Conservation (phyloP, 2,329 filamentous ascomycete genomes). For the Neofusicoccum sp. region DNA sequence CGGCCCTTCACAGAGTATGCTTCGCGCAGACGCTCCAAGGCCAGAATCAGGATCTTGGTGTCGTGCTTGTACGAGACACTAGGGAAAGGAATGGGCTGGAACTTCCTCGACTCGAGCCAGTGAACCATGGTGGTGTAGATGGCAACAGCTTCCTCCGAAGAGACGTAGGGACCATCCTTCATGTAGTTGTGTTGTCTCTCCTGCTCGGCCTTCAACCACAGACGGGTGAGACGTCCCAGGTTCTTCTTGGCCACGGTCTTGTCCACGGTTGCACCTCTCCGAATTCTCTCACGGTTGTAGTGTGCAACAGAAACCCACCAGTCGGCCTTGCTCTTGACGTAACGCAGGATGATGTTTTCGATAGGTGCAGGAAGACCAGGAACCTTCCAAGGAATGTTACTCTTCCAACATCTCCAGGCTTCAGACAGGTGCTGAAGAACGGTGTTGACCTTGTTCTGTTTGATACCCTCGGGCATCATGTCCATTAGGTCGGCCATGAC, state of each 20-base stretch:
- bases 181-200: constrained; percentile 99
- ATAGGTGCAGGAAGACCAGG: constrained; percentile 94
- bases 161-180: constrained; percentile 98
- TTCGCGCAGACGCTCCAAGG: constrained; percentile 88
- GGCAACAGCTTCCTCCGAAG: constrained; percentile 95
- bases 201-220: constrained; percentile 98
- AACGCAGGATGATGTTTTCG: constrained; percentile 97
- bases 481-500: constrained; percentile 99
- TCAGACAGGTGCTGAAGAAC: constrained; percentile 96
- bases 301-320: constrained; percentile 99
- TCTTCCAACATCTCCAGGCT: constrained; percentile 99
- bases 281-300: constrained; percentile 97
- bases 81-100: constrained; percentile 97
- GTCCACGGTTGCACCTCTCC: constrained; percentile 93
- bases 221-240: constrained; percentile 84
- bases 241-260: constrained; percentile 99
- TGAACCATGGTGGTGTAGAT: constrained; percentile 99
- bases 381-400: constrained; percentile 99
- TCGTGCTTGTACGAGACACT: constrained; percentile 99
- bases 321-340: constrained; percentile 98
- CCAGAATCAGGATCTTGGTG: constrained; percentile 96
- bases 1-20: constrained; percentile 97
- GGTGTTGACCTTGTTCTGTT: constrained; percentile 98
- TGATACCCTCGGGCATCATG: constrained; percentile 99
- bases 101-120: constrained; percentile 97